Percentiles rank a stretch among this genome's conserved stretches.
Evolutionary conservation across 176 grass and related monocot species (phyloP).

Genomic region (Ensete ventricosum): DNA sequence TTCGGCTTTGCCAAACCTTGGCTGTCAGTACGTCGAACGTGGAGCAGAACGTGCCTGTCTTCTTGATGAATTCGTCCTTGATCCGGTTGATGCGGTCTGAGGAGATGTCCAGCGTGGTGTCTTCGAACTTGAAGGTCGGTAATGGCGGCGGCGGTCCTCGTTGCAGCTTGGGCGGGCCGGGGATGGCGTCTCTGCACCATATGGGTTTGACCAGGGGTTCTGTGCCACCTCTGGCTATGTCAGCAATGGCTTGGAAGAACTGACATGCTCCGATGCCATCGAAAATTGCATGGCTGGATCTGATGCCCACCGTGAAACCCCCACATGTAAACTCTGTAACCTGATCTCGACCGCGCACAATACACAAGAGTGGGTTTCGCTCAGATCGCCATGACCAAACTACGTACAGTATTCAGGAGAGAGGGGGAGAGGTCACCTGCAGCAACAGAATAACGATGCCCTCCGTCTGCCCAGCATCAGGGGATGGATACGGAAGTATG

Average conservation of each 20-base stretch:
- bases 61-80: neutral
- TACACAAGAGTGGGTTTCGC: too few species aligned
- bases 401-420: too few species aligned
- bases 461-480: conserved; percentile 28
- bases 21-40: neutral
- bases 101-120: neutral
- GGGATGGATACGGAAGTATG: conserved; percentile 45
- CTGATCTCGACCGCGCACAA: conserved; percentile 10
- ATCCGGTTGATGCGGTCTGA: neutral
- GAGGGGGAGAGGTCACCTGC: conserved; percentile 23
- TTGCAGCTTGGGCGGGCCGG: conserved; percentile 21
- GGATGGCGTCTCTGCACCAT: conserved; percentile 56
- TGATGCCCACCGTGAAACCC: conserved; percentile 49
- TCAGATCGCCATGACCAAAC: too few species aligned
- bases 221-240: conserved; percentile 38
- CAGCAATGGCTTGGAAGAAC: conserved; percentile 47
- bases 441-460: conserved; percentile 52
- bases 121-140: conserved; percentile 26
- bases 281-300: conserved; percentile 52
- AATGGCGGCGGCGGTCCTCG: conserved; percentile 36
- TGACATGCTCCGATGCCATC: conserved; percentile 57
- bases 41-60: neutral
- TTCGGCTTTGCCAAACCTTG: neutral
- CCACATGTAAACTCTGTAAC: conserved; percentile 60
- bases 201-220: conserved; percentile 35